A percentile compares a stretch with the other conserved stretches of the same genome.
These are phyloP conservation scores for Cyclotella choctawhatcheeana DNA, from an alignment of 108 stramenopile species.

Conservation along the genomic window DNA sequence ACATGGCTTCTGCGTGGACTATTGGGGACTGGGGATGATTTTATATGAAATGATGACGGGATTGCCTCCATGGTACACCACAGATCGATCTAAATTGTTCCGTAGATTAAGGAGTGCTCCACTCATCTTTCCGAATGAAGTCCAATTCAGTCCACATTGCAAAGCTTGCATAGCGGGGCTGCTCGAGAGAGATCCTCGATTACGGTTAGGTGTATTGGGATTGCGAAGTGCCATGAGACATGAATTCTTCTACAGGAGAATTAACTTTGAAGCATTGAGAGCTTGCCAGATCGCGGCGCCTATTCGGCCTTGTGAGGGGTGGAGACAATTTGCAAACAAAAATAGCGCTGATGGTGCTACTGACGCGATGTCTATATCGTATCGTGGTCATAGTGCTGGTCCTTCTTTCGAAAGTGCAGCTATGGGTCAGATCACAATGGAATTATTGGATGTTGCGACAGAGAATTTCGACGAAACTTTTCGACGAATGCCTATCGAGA, in stretches of 20 bases:
- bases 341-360: slow-evolving; percentile 19
- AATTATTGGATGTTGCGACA: slow-evolving; percentile 78
- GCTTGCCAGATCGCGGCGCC: slow-evolving; percentile 80
- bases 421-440: slow-evolving; percentile 50
- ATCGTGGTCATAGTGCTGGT: slow-evolving; percentile 32
- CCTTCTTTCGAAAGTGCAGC: slow-evolving; percentile 47
- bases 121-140: slow-evolving; percentile 73
- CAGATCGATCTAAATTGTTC: slow-evolving; percentile 95
- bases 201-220: slow-evolving; percentile 77
- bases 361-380: slow-evolving; percentile 2
- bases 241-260: slow-evolving; percentile 80
- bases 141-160: slow-evolving; percentile 63
- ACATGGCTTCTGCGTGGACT: slow-evolving; percentile 93
- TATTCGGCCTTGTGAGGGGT: slow-evolving; percentile 90
- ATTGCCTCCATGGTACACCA: slow-evolving; percentile 97
- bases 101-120: slow-evolving; percentile 84
- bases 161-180: slow-evolving; percentile 72
- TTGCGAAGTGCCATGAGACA: slow-evolving; percentile 84
- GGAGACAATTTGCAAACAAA: slow-evolving; percentile 64
- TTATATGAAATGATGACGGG: slow-evolving; percentile 98
- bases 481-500: slow-evolving; percentile 85
- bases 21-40: slow-evolving; percentile 97
- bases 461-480: slow-evolving; percentile 91
- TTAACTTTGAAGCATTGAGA: slow-evolving; percentile 78
- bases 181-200: slow-evolving; percentile 78